These are phyloP conservation scores for Fusarium sp. DNA, from an alignment of 2,329 filamentous ascomycete genomes.

Conservation along the genomic window DNA sequence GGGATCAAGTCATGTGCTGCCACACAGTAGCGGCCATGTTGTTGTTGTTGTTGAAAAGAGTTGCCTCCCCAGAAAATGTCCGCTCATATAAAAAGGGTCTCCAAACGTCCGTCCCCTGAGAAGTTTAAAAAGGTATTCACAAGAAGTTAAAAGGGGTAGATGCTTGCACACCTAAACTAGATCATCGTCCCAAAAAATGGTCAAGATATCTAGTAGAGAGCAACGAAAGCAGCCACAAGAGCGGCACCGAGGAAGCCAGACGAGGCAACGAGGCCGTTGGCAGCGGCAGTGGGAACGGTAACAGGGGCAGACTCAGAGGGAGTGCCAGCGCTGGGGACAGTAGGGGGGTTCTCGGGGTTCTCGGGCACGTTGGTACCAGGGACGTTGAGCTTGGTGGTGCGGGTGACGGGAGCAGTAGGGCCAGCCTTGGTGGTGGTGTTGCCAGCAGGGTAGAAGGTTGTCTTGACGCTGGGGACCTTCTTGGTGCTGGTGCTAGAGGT, in stretches of 20 bases:
- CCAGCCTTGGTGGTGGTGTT: constrained; percentile 41
- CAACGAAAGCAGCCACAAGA: constrained; percentile 53
- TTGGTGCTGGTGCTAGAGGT: constrained; percentile 40
- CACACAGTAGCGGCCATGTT: constrained; percentile 28
- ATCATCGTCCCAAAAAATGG: constrained; percentile 7
- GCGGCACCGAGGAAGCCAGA: constrained; percentile 53
- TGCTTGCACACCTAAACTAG: not conserved
- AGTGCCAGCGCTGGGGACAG: constrained; percentile 19
- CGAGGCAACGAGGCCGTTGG: constrained; percentile 51
- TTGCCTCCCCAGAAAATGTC: constrained; percentile 25
- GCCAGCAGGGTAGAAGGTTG: constrained; percentile 39
- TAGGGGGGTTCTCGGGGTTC: constrained; percentile 3
- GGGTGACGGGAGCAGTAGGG: constrained; percentile 36
- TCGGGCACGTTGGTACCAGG: constrained; percentile 30
- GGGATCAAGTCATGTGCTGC: constrained; percentile 23
- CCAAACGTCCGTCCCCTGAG: constrained; percentile 47
- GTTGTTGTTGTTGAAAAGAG: constrained; percentile 17
- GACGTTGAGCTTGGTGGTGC: constrained; percentile 30
- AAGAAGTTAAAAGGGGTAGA: constrained; percentile 26
- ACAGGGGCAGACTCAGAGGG: constrained; percentile 26
- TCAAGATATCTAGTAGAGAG: constrained; percentile 46
- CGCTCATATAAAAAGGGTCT: constrained; percentile 25
- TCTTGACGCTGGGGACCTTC: constrained; percentile 35
- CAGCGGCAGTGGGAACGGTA: constrained; percentile 44
- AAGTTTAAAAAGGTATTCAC: constrained; percentile 37